Evolutionary conservation across 441 rosid genomes (phyloP), one percentile per base, ranked within the genome.

Genomic region (Populus hybrid): DNA sequence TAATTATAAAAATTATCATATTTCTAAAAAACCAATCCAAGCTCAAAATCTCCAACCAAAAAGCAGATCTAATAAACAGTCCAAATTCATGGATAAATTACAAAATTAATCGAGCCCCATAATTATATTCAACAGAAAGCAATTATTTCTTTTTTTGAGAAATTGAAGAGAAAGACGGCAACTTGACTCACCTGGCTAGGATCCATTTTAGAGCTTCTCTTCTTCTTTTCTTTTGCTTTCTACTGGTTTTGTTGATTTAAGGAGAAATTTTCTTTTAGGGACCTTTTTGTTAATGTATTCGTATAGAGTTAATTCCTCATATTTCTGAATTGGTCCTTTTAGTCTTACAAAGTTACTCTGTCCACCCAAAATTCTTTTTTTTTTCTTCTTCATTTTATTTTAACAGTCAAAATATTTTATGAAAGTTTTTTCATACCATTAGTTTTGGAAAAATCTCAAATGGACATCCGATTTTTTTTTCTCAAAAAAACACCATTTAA

Each of bases 111-210:
- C 53, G 16, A 74, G 64, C n/a, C 24, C 56, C 33, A 24, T 42
- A 71, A 7, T 3, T 4, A 7, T 35, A 7, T 69, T 33, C 9
- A 2, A 3, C 64, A 63, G 14, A 53, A 24, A 16, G n/a, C 20
- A 56, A 79, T 16, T 23, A 28, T 23, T 10, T 21, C 33, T 53
- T 40, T 42, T 53, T 40, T 14, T 18, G 4, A 7, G 28, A 5
- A 38, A 21, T 18, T 18, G 40, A 40, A 56, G 56, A 23, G 53
- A 40, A 20, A 12, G 9, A 7, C 61, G 23, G 0, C 28, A 73
- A 64, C 63, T 45, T 78, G 72, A 82, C 80, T 79, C 81, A 85
- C 87, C 86, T 84, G 87, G 74, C 40, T 84, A 71, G 80, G 86
- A 84, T 84, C 88, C 90, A 87, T 87, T 64, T 38, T 10, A 35